phyloP scores from a whole-genome alignment of 1,284 basidiomycete genomes.

The Leccinum angustisporum region DNA sequence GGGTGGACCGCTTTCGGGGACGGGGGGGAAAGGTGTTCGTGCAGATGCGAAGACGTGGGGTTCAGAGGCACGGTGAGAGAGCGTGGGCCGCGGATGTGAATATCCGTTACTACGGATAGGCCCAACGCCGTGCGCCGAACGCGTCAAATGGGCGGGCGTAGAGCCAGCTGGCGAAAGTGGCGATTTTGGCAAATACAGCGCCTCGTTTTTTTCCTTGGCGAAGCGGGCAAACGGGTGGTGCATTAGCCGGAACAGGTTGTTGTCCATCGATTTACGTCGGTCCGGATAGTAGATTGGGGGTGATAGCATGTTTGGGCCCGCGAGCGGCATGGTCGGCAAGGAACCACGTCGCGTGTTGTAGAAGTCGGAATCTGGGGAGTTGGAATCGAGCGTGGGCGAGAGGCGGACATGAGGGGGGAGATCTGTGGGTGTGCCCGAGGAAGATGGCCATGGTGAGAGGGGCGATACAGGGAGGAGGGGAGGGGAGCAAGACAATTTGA shows the following conservation, averaged over 20 bases:
- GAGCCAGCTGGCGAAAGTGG: slow-evolving; percentile 34
- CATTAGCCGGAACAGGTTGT: slow-evolving; percentile 57
- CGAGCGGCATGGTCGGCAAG: slow-evolving; percentile 47
- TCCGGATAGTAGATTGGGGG: slow-evolving; percentile 32
- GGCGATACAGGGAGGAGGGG: slow-evolving; percentile 38
- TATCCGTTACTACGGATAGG: slow-evolving; percentile 26
- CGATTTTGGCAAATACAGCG: slow-evolving; percentile 41
- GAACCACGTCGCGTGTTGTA: slow-evolving; percentile 45
- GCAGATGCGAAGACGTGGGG: slow-evolving; percentile 33
- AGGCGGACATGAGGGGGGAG: slow-evolving; percentile 25
- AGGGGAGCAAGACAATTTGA: slow-evolving; percentile 36
- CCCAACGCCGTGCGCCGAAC: slow-evolving; percentile 22
- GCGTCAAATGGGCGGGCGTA: slow-evolving; percentile 28
- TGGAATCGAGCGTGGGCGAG: slow-evolving; percentile 13
- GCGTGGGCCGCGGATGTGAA: slow-evolving; percentile 30
- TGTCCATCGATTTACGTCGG: slow-evolving; percentile 60
- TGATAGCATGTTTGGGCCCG: slow-evolving; percentile 16
- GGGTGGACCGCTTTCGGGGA: slow-evolving; percentile 24
- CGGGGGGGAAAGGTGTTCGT: slow-evolving; percentile 34
- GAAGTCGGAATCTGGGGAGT: slow-evolving; percentile 26
- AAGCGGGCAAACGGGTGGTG: slow-evolving; percentile 62
- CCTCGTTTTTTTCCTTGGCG: slow-evolving; percentile 55
- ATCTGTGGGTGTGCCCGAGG: slow-evolving; percentile 35
- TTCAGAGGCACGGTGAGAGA: slow-evolving; percentile 47
- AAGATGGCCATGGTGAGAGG: slow-evolving; percentile 40